phyloP scores from a whole-genome alignment of 140 eudicot genomes.

The Flaveria floridana region DNA sequence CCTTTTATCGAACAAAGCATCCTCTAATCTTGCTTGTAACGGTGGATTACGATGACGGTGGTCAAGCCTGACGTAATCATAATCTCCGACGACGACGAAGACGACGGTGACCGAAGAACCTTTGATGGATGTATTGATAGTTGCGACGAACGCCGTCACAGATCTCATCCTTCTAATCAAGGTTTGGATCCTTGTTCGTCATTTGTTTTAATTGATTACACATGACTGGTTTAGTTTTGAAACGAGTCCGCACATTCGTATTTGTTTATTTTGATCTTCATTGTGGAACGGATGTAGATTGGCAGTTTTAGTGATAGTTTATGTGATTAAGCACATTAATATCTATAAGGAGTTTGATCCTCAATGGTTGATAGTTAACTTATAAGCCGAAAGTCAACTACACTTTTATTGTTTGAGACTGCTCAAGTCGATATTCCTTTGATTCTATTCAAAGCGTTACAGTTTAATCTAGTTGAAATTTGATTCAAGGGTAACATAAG shows the following conservation, averaged over 20 bases:
- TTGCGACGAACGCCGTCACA: not conserved
- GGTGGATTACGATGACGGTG: conserved; percentile 13
- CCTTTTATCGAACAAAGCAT: no score
- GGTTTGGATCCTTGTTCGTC: conserved; percentile 36
- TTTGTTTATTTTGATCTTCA: not conserved
- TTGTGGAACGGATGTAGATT: conserved; percentile 9
- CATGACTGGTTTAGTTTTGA: not conserved
- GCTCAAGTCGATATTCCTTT: not conserved
- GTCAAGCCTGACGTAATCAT: conserved; percentile 27
- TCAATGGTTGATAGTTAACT: conserved; percentile 1
- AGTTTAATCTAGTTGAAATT: not conserved
- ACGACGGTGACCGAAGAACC: conserved; percentile 13
- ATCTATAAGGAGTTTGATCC: not conserved
- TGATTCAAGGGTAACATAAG: not conserved
- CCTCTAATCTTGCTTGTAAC: not conserved
- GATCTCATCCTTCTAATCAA: conserved; percentile 34
- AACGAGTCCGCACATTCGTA: not conserved
- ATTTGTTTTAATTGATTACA: not conserved
- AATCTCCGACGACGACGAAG: conserved; percentile 47
- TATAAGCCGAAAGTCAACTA: not conserved
- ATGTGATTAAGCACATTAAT: not conserved
- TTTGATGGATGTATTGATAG: not conserved
- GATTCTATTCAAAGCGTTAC: not conserved
- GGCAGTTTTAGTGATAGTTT: no score
- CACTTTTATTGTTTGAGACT: not conserved